Conservation (phyloP, 208 protist species). For the Angomonas ambiguus region DNA sequence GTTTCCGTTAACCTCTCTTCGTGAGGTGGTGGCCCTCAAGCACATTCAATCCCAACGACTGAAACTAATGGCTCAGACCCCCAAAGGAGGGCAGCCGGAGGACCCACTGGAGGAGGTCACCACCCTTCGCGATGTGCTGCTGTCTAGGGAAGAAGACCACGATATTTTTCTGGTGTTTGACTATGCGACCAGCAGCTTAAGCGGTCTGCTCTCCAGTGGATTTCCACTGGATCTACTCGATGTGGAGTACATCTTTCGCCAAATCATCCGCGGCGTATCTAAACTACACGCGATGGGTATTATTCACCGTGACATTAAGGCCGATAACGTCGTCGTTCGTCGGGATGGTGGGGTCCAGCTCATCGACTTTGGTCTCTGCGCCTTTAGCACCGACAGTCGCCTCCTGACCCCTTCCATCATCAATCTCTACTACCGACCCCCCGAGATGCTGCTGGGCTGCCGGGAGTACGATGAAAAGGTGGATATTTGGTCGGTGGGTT, state of each 20-base stretch:
- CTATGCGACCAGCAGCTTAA: constrained; percentile 65
- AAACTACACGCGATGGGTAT: constrained; percentile 83
- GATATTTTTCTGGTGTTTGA: constrained; percentile 82
- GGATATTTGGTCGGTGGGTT: constrained; percentile 93
- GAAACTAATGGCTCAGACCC: constrained; percentile 19
- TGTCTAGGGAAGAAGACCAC: constrained; percentile 43
- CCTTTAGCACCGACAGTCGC: constrained; percentile 36
- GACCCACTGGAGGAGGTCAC: constrained; percentile 67
- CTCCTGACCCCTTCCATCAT: constrained; percentile 89
- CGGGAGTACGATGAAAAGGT: constrained; percentile 83
- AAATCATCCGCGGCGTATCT: constrained; percentile 45
- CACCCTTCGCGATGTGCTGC: constrained; percentile 67
- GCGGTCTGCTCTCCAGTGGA: constrained; percentile 53
- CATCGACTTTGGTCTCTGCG: constrained; percentile 84
- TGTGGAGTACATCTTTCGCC: constrained; percentile 77
- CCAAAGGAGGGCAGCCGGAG: neutral
- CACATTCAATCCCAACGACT: constrained; percentile 63
- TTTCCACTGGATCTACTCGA: constrained; percentile 56
- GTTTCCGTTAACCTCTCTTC: constrained; percentile 83
- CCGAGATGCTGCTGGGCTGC: constrained; percentile 93
- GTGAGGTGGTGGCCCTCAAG: constrained; percentile 79
- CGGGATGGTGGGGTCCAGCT: constrained; percentile 60
- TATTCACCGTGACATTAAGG: constrained; percentile 91
- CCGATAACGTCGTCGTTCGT: constrained; percentile 81
- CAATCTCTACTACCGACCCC: constrained; percentile 93